Conservation (phyloP, 176 grass and related monocot species). For the Avena sativa region DNA sequence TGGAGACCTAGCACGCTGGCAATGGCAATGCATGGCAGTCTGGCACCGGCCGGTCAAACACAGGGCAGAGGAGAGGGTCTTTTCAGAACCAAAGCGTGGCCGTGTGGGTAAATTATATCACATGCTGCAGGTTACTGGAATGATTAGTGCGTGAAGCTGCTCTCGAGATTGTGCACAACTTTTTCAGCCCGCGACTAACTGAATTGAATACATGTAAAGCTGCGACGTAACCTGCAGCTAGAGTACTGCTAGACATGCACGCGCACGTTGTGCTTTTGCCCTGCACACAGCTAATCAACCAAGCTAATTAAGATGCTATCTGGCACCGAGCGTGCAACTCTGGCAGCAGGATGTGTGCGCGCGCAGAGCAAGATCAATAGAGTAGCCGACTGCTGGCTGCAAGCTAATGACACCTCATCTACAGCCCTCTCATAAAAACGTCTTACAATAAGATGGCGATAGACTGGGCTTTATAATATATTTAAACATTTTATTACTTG, state of each 20-base stretch:
- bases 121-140: not conserved
- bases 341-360: no score
- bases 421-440: no score
- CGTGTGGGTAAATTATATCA: not conserved
- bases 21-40: not conserved
- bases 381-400: no score
- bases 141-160: constrained; percentile 6
- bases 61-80: not conserved
- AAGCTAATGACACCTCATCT: no score
- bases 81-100: constrained; percentile 5
- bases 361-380: no score
- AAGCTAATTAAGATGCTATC: not conserved
- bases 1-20: not conserved
- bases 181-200: not conserved
- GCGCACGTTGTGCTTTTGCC: constrained; percentile 14
- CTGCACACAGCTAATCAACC: not conserved
- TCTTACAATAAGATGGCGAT: no score
- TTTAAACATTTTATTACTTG: no score
- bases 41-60: constrained; percentile 12
- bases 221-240: constrained; percentile 12
- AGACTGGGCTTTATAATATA: no score
- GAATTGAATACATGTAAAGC: constrained; percentile 27
- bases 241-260: not conserved
- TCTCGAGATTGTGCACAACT: not conserved
- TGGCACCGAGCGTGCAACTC: not conserved